These are phyloP conservation scores for Saturnispora quitensis DNA, from an alignment of 805 yeast genomes.

Conservation along the genomic window DNA sequence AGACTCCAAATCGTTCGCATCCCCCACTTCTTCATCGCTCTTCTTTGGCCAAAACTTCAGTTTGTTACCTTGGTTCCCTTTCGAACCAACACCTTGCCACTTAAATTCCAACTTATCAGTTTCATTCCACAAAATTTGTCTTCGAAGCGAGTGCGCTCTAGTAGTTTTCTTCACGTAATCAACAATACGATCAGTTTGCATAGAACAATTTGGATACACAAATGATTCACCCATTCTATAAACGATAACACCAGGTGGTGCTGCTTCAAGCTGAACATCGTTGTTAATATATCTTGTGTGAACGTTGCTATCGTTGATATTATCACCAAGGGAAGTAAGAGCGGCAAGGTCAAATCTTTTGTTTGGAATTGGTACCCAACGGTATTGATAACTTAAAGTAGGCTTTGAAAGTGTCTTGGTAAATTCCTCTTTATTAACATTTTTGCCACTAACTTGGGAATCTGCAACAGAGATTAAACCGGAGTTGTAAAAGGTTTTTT, in stretches of 20 bases:
- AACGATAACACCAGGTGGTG: constrained; percentile 87
- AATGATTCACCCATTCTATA: constrained; percentile 76
- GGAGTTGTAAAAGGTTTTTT: constrained; percentile 8
- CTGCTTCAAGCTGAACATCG: constrained; percentile 52
- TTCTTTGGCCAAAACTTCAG: constrained; percentile 20
- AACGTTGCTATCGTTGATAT: constrained; percentile 15
- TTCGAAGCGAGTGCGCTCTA: constrained; percentile 42
- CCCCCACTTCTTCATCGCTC: background rate
- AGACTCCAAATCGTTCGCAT: background rate
- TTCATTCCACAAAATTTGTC: constrained; percentile 78
- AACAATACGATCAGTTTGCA: constrained; percentile 58
- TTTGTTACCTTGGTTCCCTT: background rate
- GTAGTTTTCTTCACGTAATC: constrained; percentile 59
- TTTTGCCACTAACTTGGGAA: constrained; percentile 5
- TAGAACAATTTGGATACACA: constrained; percentile 72
- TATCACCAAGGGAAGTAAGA: constrained; percentile 1
- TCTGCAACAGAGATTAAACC: constrained; percentile 9
- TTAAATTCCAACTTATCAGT: constrained; percentile 49
- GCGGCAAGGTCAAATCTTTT: constrained; percentile 1
- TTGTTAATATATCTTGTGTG: constrained; percentile 40
- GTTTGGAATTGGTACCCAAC: constrained; percentile 61
- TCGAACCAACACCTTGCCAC: constrained; percentile 6
- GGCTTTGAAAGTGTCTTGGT: constrained; percentile 1
- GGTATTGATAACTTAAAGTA: constrained; percentile 19
- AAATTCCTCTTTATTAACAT: background rate